Evolutionary conservation across 805 yeast species (phyloP), one percentile per base, ranked within the genome.

Genomic region (Yamadazyma ubonensis): DNA sequence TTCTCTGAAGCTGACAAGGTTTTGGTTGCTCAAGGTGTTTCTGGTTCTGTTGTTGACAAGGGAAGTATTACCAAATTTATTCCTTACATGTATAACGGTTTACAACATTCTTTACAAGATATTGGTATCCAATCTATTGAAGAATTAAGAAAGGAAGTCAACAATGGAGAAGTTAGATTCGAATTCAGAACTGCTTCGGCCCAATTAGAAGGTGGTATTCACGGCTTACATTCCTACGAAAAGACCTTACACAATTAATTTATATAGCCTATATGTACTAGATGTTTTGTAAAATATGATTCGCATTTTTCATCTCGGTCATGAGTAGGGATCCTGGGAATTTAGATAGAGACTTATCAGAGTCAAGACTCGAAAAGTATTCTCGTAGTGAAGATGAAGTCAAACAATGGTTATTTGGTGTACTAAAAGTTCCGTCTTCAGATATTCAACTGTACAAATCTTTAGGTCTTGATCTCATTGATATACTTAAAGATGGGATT

Each of bases 121-220:
- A 88, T 93, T 66, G 99, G 99, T 70, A 85, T 84, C 49, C 56
- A 61, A 55, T 81, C 93, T 33, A 62, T 86, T 51, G 61, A 52
- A 12, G 80, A 68, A 29, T 78, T 93, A 65, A 83, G 83, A 60
- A 67, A 67, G 44, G 65, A 73, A 33, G 91, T 86, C 46, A 73
- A 71, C 55, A 49, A 55, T 41, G 95, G 95, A 53, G 71, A 68
- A 22, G 83, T 89, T 48, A 83, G 99, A 73, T 93, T 93, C 61
- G 99, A 93, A 75, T 82, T 84, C 70, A 88, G 99, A 81, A 90
- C 98, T 53, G 96, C 98, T 36, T 86, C 96, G 59, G 96, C 99
- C 50, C 99, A 93, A 78, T 76, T 89, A 52, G 99, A 93, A 75
- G 99, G 99, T 76, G 98, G 98, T 69, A 91, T 93, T 48, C 86